Conservation (phyloP, 73 alveolate species). For the Paramecium biaurelia region DNA sequence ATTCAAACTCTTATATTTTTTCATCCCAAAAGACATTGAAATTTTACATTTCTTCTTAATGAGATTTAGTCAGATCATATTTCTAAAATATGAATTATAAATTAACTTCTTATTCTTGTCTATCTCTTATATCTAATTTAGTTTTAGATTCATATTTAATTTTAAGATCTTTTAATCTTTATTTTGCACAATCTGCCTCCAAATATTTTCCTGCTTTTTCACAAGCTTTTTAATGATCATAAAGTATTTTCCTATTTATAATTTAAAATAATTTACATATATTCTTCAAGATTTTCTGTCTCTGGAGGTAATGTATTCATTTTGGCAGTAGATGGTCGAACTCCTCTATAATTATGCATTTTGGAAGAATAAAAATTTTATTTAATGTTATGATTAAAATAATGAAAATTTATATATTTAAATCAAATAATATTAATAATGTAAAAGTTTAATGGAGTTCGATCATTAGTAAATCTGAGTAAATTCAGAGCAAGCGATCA, state of each 20-base stretch:
- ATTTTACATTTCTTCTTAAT: conserved; percentile 44
- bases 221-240: conserved; percentile 58
- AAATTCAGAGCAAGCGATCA: conserved; percentile 31
- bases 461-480: background rate
- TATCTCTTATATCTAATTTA: conserved; percentile 41
- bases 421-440: background rate
- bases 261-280: background rate
- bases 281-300: background rate
- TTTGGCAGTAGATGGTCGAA: conserved; percentile 52
- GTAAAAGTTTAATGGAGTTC: background rate
- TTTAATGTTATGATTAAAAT: background rate
- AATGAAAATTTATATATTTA: background rate
- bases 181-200: conserved; percentile 64
- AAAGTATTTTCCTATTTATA: conserved; percentile 34
- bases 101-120: conserved; percentile 55
- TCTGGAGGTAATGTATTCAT: conserved; percentile 26
- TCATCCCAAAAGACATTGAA: conserved; percentile 62
- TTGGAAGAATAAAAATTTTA: background rate
- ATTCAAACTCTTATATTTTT: conserved; percentile 45
- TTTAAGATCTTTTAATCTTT: conserved; percentile 45
- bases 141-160: conserved; percentile 42
- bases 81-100: conserved; percentile 19
- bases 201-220: conserved; percentile 61
- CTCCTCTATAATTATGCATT: conserved; percentile 5
- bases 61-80: conserved; percentile 40